A percentile compares a stretch with the other conserved stretches of the same genome.
phyloP scores from a whole-genome alignment of 2,329 filamentous ascomycete species.

The Phialocephala sp. region DNA sequence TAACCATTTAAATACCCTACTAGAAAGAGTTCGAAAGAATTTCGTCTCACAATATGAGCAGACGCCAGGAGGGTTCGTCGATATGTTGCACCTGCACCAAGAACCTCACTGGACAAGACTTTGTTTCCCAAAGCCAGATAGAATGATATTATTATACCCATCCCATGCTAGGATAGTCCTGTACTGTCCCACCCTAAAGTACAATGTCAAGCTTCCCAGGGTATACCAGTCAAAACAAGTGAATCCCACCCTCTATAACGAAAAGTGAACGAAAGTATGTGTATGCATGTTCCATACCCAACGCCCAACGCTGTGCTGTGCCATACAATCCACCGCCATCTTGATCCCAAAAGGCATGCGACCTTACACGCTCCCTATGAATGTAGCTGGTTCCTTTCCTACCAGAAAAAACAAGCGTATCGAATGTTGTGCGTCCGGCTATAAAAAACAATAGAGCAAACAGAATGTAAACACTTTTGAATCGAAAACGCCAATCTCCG shows the following conservation, averaged over 20 bases:
- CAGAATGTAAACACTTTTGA: conserved; percentile 11
- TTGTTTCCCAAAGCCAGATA: not conserved
- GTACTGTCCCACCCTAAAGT: not conserved
- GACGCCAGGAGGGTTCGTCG: no score
- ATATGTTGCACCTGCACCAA: no score
- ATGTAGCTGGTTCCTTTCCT: conserved; percentile 1
- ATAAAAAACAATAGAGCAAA: not conserved
- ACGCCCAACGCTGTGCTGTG: conserved; percentile 34
- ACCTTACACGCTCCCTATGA: not conserved
- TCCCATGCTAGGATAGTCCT: conserved; percentile 5
- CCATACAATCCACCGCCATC: conserved; percentile 13
- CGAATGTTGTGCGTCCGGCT: not conserved
- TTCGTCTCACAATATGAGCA: no score
- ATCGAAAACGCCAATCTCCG: conserved; percentile 10
- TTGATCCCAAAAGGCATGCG: conserved; percentile 7
- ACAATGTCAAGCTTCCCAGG: conserved; percentile 14
- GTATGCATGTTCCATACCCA: conserved; percentile 25
- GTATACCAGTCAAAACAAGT: conserved; percentile 22
- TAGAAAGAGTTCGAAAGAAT: no score
- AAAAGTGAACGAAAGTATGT: conserved; percentile 15
- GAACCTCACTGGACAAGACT: no score
- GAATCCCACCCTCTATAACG: conserved; percentile 14
- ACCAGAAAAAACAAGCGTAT: not conserved
- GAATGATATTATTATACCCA: not conserved
- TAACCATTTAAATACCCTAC: no score